Evolutionary conservation across 352 stramenopile species (phyloP), one percentile per base, ranked within the genome.

Genomic region (Globisporangium recalcitrans): DNA sequence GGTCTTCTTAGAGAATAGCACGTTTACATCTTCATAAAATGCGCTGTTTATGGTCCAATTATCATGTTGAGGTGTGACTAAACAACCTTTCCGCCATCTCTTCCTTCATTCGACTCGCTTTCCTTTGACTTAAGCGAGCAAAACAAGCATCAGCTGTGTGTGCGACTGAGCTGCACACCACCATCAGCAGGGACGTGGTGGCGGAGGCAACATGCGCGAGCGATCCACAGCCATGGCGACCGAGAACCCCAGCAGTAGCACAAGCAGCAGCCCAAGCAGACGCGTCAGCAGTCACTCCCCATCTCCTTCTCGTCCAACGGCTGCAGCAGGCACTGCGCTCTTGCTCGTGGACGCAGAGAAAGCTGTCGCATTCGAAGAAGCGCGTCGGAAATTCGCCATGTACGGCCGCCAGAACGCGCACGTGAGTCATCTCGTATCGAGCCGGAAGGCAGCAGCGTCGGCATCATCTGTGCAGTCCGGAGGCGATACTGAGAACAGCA

Each of bases 401-500:
- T 87, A 88, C 52, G 75, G 78, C 24, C 74, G 70, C 4, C 72
- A 72, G 46, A 71, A 80, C 44, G 70, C 62, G 9, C 74, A 83
- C 49, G 70, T 75, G 59, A 80, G 64, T 47, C 70, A 80, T 48
- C 65, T 76, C 32, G 8, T 29, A 70, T 44, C 68, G 68, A 46
- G 19, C 72, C 58, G 52, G 55, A 13, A 64, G 44, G 19, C 24
- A 46, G 62, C 57, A 13, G n/a, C n/a, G n/a, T n/a, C n/a, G n/a
- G 27, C n/a, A 10, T 4, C 44, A 14, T 0, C 11, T 29, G 11
- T 7, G 1, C 34, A 42, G 19, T 11, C 22, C 32, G 21, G 21
- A 24, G 47, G 11, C 8, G 47, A 22, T 9, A 52, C 11, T 32
- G 21, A 32, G 11, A 27, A 14, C 14, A 52, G 19, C 4, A 16